Evolutionary conservation across 495 filamentous ascomycete species (phyloP), one percentile per base, ranked within the genome.

Genomic region (Hypomontagnella monticulosa): DNA sequence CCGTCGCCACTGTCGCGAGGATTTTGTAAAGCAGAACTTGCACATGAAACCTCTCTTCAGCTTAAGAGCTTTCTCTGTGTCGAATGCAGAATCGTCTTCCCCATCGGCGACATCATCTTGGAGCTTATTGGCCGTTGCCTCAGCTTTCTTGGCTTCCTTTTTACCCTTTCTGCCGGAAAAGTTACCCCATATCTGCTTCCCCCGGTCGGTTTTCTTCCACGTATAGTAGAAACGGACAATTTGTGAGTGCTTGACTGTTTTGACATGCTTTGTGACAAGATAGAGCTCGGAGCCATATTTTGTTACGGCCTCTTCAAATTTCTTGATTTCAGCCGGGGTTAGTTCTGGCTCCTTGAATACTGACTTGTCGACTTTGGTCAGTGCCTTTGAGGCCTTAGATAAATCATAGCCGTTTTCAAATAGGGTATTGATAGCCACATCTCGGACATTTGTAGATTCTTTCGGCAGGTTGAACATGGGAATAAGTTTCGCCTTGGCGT

Each of bases 191-290:
- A 99, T 85, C 69, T 93, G 86, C 67, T 85, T 87, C 23, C 96
- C 95, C 44, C 87, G 84, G 1, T 90, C 85, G 0, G 93, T 93
- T 75, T 97, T 97, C 81, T 99, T 99, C 96, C 96, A 99, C 68
- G 90, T 90, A 75, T 98, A 98, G 74, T 98, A 99, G 61, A 90
- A 96, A 9, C 95, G 88, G 23, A 95, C 91, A 57, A 97, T 90
- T 47, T 91, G 86, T 32, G 85, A 87, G 61, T 92, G 85, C 38
- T 84, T 86, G 27, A 92, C 85, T 0, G 90, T 91, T 73, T 91
- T 93, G 67, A 97, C 90, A 73, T 97, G 91, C 67, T 90, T 89
- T 42, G 88, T 92, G 46, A 98, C 87, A 62, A 83, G 84, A 58
- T 92, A 87, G 68, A 93, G 86, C 75, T 99, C 95, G 0, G 95